A percentile compares a stretch with the other conserved stretches of the same genome.
Conservation (phyloP, 1,284 basidiomycete species). For the Dichomitus squalens region DNA sequence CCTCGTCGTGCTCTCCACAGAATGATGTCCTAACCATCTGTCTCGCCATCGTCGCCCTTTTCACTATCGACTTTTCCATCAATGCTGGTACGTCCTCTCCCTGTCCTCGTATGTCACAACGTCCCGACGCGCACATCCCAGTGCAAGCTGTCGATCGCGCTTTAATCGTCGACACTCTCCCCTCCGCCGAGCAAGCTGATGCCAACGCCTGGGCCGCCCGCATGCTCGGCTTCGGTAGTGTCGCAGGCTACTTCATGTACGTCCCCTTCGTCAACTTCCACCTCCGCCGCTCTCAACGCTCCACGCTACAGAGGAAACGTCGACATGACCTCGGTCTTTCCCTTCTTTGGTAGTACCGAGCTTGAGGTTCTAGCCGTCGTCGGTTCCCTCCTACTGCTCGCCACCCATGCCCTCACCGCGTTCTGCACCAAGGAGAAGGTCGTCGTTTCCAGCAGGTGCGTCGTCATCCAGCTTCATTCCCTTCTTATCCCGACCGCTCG, state of each 20-base stretch:
- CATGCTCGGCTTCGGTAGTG: constrained; percentile 83
- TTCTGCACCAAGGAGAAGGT: constrained; percentile 79
- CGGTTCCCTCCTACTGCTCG: constrained; percentile 54
- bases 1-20: constrained; percentile 36
- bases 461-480: not conserved
- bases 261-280: constrained; percentile 32
- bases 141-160: constrained; percentile 87
- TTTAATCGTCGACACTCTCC: constrained; percentile 73
- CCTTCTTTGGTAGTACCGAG: constrained; percentile 77
- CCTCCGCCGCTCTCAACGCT: not conserved
- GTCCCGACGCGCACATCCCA: constrained; percentile 24
- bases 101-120: not conserved
- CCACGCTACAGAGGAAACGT: constrained; percentile 62
- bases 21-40: constrained; percentile 69
- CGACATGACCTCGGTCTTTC: constrained; percentile 64
- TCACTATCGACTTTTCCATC: constrained; percentile 90
- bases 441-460: constrained; percentile 53
- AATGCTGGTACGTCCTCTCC: constrained; percentile 68
- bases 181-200: constrained; percentile 73
- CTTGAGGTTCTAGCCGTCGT: constrained; percentile 74
- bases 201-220: constrained; percentile 96
- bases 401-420: constrained; percentile 60
- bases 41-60: constrained; percentile 86
- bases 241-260: constrained; percentile 86
- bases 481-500: not conserved